Evolutionary conservation across 2,329 filamentous ascomycete genomes (phyloP).

Genomic region (Ascocoryne sarcoides): DNA sequence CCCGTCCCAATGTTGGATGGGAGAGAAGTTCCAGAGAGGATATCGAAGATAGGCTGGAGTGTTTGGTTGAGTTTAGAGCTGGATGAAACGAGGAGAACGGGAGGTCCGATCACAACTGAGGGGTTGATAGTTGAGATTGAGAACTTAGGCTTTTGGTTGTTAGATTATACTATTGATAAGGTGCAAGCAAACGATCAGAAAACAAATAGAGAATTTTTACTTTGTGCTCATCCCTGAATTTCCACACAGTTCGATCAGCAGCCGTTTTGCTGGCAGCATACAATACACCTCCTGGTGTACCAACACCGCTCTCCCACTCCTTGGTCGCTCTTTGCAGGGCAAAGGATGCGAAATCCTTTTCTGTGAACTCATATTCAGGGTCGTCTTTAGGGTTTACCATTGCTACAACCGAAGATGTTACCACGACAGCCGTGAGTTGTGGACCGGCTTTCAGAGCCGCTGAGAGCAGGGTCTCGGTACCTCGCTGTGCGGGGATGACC

Average conservation of each 20-base stretch:
- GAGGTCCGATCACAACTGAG: slow-evolving; percentile 34
- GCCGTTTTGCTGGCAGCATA: slow-evolving; percentile 35
- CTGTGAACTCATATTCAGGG: slow-evolving; percentile 20
- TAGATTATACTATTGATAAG: too few relatives aligned
- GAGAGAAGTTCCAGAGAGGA: slow-evolving; percentile 29
- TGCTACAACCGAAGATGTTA: slow-evolving; percentile 30
- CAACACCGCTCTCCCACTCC: slow-evolving; percentile 22
- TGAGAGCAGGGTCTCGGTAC: slow-evolving; percentile 24
- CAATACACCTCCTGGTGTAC: slow-evolving; percentile 11
- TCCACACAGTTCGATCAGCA: slow-evolving; percentile 32
- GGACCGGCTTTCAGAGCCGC: slow-evolving; percentile 27
- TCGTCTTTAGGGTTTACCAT: slow-evolving; percentile 17
- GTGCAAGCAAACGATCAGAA: too few relatives aligned
- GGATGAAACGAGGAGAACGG: slow-evolving; percentile 27
- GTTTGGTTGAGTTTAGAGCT: slow-evolving; percentile 29
- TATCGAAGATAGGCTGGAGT: slow-evolving; percentile 26
- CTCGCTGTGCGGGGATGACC: slow-evolving; percentile 21
- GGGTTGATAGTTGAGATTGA: slow-evolving; percentile 34
- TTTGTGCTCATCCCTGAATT: slow-evolving; percentile 29
- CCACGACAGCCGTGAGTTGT: slow-evolving; percentile 33
- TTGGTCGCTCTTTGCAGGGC: slow-evolving; percentile 26
- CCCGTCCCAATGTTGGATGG: slow-evolving; percentile 21
- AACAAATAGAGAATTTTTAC: slow-evolving; percentile 20
- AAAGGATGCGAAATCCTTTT: slow-evolving; percentile 26
- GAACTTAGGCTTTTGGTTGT: slow-evolving; percentile 30